A percentile compares a stretch with the other conserved stretches of the same genome.
Conservation (phyloP, 1,284 basidiomycete species). For the Pholiota adiposa region DNA sequence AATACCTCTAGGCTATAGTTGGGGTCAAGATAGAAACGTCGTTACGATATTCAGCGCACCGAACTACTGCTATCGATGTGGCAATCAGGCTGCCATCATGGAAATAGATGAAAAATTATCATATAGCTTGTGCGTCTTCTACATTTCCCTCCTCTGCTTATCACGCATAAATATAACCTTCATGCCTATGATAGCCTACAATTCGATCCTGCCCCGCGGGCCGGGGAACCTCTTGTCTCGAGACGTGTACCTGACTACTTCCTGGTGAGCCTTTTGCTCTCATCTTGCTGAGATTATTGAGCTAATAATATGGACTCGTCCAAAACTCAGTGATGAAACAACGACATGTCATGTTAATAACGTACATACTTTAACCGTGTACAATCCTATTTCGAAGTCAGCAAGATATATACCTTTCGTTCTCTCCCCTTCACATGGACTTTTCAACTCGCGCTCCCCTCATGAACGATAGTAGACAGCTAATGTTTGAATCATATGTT, state of each 20-base stretch:
- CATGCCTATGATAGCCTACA: slow-evolving; percentile 74
- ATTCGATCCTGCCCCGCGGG: slow-evolving; percentile 98
- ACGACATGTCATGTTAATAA: slow-evolving; percentile 31
- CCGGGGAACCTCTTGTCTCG: slow-evolving; percentile 97
- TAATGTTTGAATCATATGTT: slow-evolving; percentile 8
- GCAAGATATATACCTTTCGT: slow-evolving; percentile 30
- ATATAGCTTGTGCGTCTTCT: slow-evolving; percentile 80
- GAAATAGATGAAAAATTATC: slow-evolving; percentile 99
- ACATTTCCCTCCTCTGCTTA: slow-evolving; percentile 6
- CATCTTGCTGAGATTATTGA: not conserved
- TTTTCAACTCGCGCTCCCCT: slow-evolving; percentile 1
- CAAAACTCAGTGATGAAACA: slow-evolving; percentile 27
- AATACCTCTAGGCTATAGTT: slow-evolving; percentile 73
- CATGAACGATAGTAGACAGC: slow-evolving; percentile 9
- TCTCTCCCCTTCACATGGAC: slow-evolving; percentile 18
- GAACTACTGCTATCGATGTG: slow-evolving; percentile 99
- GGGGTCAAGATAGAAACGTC: slow-evolving; percentile 99
- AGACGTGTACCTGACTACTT: slow-evolving; percentile 98
- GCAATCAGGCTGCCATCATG: slow-evolving; percentile 99
- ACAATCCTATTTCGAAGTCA: slow-evolving; percentile 30
- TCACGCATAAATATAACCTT: not conserved
- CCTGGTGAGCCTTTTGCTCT: slow-evolving; percentile 58
- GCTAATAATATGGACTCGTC: slow-evolving; percentile 1
- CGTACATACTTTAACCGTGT: slow-evolving; percentile 34
- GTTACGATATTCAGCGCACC: slow-evolving; percentile 99